These are phyloP conservation scores for Rubroboletus satanas DNA, from an alignment of 768 basidiomycete genomes.

Conservation along the genomic window DNA sequence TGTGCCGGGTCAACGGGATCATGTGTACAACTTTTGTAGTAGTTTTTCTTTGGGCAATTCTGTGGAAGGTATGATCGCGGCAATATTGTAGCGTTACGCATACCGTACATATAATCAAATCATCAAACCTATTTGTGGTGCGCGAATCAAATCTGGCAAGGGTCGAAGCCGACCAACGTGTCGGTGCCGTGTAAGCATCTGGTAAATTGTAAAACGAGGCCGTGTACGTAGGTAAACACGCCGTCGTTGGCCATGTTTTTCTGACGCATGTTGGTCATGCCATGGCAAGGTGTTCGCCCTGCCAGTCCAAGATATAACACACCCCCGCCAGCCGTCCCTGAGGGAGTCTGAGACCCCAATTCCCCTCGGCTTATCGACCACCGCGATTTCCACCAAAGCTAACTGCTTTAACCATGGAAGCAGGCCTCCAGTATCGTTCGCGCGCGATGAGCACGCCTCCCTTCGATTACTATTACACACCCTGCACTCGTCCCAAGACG, in stretches of 20 bases:
- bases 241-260: conserved; percentile 16
- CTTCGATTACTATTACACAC: conserved; percentile 13
- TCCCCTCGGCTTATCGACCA: conserved; percentile 15
- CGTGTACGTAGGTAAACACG: conserved; percentile 26
- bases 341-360: conserved; percentile 13
- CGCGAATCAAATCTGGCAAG: conserved; percentile 15
- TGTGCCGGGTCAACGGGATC: conserved; percentile 4
- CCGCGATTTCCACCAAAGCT: neutral
- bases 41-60: conserved; percentile 7
- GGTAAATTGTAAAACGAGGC: conserved; percentile 26
- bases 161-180: conserved; percentile 26
- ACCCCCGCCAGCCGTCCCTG: conserved; percentile 16
- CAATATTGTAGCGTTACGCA: conserved; percentile 9
- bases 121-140: conserved; percentile 2
- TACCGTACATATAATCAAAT: conserved; percentile 12
- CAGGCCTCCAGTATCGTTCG: conserved; percentile 27
- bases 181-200: conserved; percentile 14
- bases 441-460: conserved; percentile 22
- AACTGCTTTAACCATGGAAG: conserved; percentile 24
- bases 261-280: conserved; percentile 31
- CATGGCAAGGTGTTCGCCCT: conserved; percentile 26
- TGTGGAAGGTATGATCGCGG: conserved; percentile 12
- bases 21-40: conserved; percentile 4
- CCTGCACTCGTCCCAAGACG: conserved; percentile 22
- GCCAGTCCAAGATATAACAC: conserved; percentile 31